Conservation (phyloP, 2,329 filamentous ascomycete genomes). For the Pseudophaeomoniella oleicola region DNA sequence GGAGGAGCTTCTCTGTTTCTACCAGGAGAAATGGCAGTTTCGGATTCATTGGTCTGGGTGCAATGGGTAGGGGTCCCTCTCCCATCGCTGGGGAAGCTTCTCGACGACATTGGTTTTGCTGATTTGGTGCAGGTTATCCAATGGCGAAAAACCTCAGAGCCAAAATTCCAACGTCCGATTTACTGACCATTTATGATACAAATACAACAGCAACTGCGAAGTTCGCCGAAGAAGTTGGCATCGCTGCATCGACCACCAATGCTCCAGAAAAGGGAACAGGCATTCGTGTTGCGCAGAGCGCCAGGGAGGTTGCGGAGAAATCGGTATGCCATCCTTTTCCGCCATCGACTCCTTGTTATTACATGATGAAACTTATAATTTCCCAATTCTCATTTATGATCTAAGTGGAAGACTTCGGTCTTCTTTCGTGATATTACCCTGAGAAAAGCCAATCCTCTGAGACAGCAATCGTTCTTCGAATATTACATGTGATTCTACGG, state of each 20-base stretch:
- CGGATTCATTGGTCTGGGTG: constrained; percentile 45
- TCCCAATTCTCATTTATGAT: constrained; percentile 45
- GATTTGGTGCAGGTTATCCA: constrained; percentile 40
- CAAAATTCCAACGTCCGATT: constrained; percentile 50
- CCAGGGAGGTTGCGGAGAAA: constrained; percentile 50
- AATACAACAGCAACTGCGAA: constrained; percentile 40
- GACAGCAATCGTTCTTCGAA: constrained; percentile 12
- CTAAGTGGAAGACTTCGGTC: constrained; percentile 53
- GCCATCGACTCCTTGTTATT: constrained; percentile 6
- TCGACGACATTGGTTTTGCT: too few species aligned
- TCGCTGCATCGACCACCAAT: constrained; percentile 14
- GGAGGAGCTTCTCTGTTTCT: constrained; percentile 29
- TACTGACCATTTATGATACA: constrained; percentile 50
- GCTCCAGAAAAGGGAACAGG: constrained; percentile 22
- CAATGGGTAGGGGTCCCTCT: constrained; percentile 38
- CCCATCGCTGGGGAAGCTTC: constrained; percentile 1
- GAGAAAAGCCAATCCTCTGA: constrained; percentile 66
- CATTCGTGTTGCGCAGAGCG: constrained; percentile 41
- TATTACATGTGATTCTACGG: constrained; percentile 6
- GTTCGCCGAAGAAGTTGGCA: constrained; percentile 40
- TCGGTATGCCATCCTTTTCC: constrained; percentile 37
- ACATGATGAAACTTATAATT: constrained; percentile 35
- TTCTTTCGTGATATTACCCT: constrained; percentile 45
- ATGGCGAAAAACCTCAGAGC: constrained; percentile 59
- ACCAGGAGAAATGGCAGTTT: constrained; percentile 32